Conservation (phyloP, 2,329 filamentous ascomycete species). For the Furcasterigmium sp. region DNA sequence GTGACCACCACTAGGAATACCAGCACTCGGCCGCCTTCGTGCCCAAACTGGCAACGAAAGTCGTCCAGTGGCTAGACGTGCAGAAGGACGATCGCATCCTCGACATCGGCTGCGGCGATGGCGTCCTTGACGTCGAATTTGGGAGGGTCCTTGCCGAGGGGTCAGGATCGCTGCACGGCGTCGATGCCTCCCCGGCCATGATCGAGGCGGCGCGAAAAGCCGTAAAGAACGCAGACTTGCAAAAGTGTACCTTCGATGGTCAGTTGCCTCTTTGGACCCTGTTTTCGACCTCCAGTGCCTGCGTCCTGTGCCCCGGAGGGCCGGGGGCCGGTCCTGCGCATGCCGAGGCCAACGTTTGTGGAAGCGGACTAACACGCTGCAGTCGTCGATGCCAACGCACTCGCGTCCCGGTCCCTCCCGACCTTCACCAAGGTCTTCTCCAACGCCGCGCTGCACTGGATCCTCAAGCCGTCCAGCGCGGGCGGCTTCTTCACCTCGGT, state of each 20-base stretch:
- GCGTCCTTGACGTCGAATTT: constrained; percentile 52
- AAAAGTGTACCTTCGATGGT: constrained; percentile 40
- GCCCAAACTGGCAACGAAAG: constrained; percentile 53
- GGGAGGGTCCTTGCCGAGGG: constrained; percentile 39
- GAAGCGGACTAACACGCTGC: background rate
- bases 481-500: constrained; percentile 48
- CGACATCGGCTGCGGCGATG: constrained; percentile 62
- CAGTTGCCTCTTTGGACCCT: background rate
- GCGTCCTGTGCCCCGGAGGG: too few relatives aligned
- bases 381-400: constrained; percentile 42
- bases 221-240: constrained; percentile 24
- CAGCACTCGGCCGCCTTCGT: constrained; percentile 59
- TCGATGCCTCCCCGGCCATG: constrained; percentile 56
- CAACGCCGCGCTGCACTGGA: constrained; percentile 65
- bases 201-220: constrained; percentile 44
- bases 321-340: too few relatives aligned
- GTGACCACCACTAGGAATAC: constrained; percentile 40
- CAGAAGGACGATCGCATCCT: constrained; percentile 53
- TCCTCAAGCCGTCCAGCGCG: constrained; percentile 41
- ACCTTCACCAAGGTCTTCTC: constrained; percentile 55
- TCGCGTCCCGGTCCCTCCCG: constrained; percentile 17
- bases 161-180: constrained; percentile 44
- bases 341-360: too few relatives aligned
- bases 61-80: constrained; percentile 53
- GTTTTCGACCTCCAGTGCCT: too few relatives aligned